Evolutionary conservation across 2,329 filamentous ascomycete genomes (phyloP), one percentile per base, ranked within the genome.

Genomic region (Pseudogymnoascus sp.): DNA sequence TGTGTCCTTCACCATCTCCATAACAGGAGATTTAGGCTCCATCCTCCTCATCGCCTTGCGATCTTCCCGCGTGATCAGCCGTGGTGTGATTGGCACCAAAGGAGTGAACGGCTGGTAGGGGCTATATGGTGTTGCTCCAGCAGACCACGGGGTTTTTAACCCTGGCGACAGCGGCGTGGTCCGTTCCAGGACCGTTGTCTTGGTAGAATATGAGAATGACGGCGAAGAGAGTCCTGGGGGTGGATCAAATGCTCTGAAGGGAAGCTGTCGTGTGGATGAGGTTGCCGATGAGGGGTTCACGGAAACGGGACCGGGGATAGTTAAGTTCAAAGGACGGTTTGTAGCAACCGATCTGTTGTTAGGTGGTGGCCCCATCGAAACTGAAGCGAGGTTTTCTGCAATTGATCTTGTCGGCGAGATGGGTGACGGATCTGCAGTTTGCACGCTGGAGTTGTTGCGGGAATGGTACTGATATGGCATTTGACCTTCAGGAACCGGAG

Each of bases 51-150:
- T 86, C 72, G 82, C 79, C 80, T 88, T 91, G 28, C 88, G 77
- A 71, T 93, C 89, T 66, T 84, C 83, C 74, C 81, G 85, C 23
- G 86, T 90, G 14, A 90, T 85, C 56, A 93, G 76, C 18, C 84
- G 85, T n/a, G 90, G 89, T 31, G 90, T 92, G 59, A 93, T 84
- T 1, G 90, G 90, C 60, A 91, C 82, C 59, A 90, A 79, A 1
- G 89, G 88, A 5, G 87, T 89, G 72, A 87, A 90, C 0, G 90
- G 90, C 78, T 93, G 90, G 69, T 93, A 93, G 0, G 90, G 88
- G 63, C 84, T 86, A 74, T 93, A 93, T 1, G 89, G 89, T 21
- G 87, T 82, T 1, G 84, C 80, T 21, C 79, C 80, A 3, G 83
- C 84, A 1, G 82, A 85, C 72, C 78, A 83, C 0, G 88, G 89